Percentiles rank a stretch among this genome's conserved stretches.
Conservation (phyloP, 257 asterid genomes). For the Solanum bulbocastanum region DNA sequence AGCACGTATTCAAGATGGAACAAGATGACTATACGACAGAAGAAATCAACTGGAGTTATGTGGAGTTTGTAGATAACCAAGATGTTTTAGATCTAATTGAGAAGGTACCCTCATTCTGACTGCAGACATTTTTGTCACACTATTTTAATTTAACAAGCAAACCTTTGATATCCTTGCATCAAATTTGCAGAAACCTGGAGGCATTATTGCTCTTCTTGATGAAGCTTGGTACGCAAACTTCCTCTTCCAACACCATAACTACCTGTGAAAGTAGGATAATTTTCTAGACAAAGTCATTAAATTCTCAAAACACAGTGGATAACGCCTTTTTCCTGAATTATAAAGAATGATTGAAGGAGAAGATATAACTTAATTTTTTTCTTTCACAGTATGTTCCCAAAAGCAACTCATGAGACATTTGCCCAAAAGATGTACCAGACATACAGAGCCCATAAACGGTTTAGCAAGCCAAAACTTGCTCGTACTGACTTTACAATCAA, state of each 20-base stretch:
- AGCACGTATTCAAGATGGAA: slow-evolving; percentile 99
- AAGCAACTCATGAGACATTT: slow-evolving; percentile 91
- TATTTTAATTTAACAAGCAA: not conserved
- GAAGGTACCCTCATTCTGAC: slow-evolving; percentile 40
- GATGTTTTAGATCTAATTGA: slow-evolving; percentile 92
- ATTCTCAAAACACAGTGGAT: not conserved
- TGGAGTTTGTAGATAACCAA: slow-evolving; percentile 92
- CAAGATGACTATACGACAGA: slow-evolving; percentile 92
- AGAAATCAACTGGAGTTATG: slow-evolving; percentile 95
- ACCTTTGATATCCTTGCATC: not conserved
- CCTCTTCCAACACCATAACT: not conserved
- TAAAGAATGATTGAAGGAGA: not conserved
- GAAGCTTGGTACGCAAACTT: slow-evolving; percentile 77
- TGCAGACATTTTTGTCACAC: not conserved
- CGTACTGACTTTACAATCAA: slow-evolving; percentile 76
- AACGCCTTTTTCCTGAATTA: not conserved
- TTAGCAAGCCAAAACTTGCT: slow-evolving; percentile 92
- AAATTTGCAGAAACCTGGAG: slow-evolving; percentile 87
- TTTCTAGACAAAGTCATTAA: not conserved
- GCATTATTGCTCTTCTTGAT: slow-evolving; percentile 91
- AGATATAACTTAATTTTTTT: slow-evolving; percentile 14
- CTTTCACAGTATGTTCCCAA: slow-evolving; percentile 90
- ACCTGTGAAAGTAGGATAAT: not conserved
- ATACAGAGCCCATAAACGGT: slow-evolving; percentile 75
- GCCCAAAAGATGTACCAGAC: slow-evolving; percentile 98